A percentile compares a stretch with the other conserved stretches of the same genome.
Conservation (phyloP, 768 basidiomycete genomes). For the Suillus subalutaceus region DNA sequence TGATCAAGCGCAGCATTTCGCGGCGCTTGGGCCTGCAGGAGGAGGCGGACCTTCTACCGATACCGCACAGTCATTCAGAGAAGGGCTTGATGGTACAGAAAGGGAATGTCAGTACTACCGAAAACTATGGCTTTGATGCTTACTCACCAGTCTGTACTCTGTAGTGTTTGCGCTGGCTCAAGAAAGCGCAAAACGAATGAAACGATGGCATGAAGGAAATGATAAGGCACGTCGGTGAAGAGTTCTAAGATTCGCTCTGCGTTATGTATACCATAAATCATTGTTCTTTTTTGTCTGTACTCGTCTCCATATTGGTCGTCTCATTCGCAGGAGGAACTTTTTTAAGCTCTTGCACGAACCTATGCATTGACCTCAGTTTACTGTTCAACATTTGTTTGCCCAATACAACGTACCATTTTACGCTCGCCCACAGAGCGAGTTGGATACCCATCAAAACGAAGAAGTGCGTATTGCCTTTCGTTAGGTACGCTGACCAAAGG, state of each 20-base stretch:
- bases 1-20: slow-evolving; percentile 91
- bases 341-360: slow-evolving; percentile 70
- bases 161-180: slow-evolving; percentile 87
- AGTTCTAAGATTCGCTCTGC: not conserved
- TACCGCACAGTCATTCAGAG: slow-evolving; percentile 75
- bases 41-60: slow-evolving; percentile 56
- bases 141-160: slow-evolving; percentile 12
- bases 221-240: slow-evolving; percentile 54
- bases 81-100: slow-evolving; percentile 92
- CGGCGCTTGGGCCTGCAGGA: slow-evolving; percentile 63
- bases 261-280: slow-evolving; percentile 17
- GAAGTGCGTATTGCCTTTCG: slow-evolving; percentile 68
- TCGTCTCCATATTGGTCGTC: slow-evolving; percentile 10
- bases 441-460: slow-evolving; percentile 68
- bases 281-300: slow-evolving; percentile 27
- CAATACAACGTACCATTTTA: slow-evolving; percentile 66
- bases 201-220: slow-evolving; percentile 82
- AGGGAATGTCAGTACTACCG: slow-evolving; percentile 71
- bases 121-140: slow-evolving; percentile 4
- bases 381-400: slow-evolving; percentile 5
- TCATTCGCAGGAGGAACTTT: slow-evolving; percentile 30
- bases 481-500: slow-evolving; percentile 57
- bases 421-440: slow-evolving; percentile 71
- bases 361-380: slow-evolving; percentile 31
- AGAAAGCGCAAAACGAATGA: slow-evolving; percentile 75